Conservation (phyloP, 192 early-diverging fungal genomes). For the Coemansia sp. region DNA sequence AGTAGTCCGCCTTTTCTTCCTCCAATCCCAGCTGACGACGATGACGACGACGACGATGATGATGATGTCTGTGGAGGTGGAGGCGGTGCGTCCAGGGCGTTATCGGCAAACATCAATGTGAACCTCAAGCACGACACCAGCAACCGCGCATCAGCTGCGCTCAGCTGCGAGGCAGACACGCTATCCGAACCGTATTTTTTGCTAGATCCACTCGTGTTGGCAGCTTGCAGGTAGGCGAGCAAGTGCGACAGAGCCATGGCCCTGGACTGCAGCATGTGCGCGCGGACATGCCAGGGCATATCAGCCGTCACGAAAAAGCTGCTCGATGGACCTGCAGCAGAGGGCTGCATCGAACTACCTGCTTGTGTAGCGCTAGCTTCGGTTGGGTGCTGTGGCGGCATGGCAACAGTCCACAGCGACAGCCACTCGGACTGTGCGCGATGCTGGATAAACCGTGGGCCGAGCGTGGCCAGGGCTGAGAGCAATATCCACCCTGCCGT, state of each 20-base stretch:
- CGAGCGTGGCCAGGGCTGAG: conserved; percentile 11
- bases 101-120: conserved; percentile 39
- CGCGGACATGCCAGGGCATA: conserved; percentile 25
- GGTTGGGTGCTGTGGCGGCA: conserved; percentile 13
- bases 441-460: conserved; percentile 2
- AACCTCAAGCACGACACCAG: conserved; percentile 10
- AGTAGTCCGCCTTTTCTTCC: too few species aligned
- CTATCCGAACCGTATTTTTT: too few species aligned
- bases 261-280: conserved; percentile 22
- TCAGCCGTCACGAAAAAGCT: conserved; percentile 34
- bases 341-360: too few species aligned
- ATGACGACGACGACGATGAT: background rate
- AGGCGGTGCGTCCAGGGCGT: conserved; percentile 44
- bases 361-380: too few species aligned
- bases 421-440: conserved; percentile 17
- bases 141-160: background rate
- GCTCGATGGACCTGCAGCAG: too few species aligned
- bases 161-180: too few species aligned
- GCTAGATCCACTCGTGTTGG: background rate
- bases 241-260: conserved; percentile 24
- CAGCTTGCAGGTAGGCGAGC: conserved; percentile 5
- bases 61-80: background rate
- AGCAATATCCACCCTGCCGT: conserved; percentile 35
- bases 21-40: too few species aligned
- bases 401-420: conserved; percentile 20